phyloP scores from a whole-genome alignment of 1,284 basidiomycete species.

The Ustilago esculenta region DNA sequence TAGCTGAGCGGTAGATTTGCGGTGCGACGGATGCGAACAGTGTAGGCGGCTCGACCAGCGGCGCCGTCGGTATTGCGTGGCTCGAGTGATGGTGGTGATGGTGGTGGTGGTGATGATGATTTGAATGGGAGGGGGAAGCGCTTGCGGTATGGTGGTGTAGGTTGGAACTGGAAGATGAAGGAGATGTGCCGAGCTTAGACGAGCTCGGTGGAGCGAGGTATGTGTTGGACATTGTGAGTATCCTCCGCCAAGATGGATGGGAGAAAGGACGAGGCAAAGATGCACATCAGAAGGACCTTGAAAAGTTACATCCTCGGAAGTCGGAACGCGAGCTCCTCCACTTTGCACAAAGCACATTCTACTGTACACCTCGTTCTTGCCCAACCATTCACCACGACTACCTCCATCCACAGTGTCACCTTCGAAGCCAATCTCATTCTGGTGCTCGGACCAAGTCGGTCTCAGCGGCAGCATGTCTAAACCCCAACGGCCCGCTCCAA shows the following conservation, averaged over 20 bases:
- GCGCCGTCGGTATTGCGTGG: constrained; percentile 27
- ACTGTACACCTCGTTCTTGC: too few species aligned
- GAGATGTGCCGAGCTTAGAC: constrained; percentile 6
- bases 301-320: constrained; percentile 2
- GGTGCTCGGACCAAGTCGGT: too few species aligned
- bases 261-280: background rate
- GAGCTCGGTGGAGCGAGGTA: constrained; percentile 17
- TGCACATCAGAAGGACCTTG: constrained; percentile 8
- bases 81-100: background rate
- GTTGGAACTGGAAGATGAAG: background rate
- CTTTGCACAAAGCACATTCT: too few species aligned
- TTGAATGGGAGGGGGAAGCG: constrained; percentile 9
- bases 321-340: constrained; percentile 12
- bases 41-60: constrained; percentile 51
- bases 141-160: background rate
- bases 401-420: too few species aligned
- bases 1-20: constrained; percentile 56
- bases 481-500: too few species aligned
- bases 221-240: constrained; percentile 10
- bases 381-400: too few species aligned
- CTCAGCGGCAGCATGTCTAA: too few species aligned
- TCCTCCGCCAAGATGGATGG: background rate
- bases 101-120: constrained; percentile 14
- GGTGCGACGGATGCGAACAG: constrained; percentile 57
- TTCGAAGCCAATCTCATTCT: too few species aligned